Conservation (phyloP, 805 yeast genomes). For the Candida ficus region DNA sequence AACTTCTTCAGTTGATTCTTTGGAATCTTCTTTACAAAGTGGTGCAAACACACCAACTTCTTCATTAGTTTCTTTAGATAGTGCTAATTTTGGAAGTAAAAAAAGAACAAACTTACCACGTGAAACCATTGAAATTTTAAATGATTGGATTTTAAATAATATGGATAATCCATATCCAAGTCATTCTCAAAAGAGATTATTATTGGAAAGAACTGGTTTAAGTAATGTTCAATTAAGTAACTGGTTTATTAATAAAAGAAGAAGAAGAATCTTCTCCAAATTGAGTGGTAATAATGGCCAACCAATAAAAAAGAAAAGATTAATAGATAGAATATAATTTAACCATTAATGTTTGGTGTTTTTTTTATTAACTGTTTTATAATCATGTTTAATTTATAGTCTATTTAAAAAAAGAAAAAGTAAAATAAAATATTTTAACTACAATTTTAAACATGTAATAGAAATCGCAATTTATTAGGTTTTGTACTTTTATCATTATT, state of each 20-base stretch:
- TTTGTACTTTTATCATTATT: too few species aligned
- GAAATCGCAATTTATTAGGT: too few species aligned
- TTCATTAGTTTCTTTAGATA: background rate
- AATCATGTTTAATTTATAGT: too few species aligned
- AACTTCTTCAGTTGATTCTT: slow-evolving; percentile 15
- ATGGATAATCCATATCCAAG: slow-evolving; percentile 82
- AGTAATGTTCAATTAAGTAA: slow-evolving; percentile 77
- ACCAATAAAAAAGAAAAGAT: slow-evolving; percentile 28
- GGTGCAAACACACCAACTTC: slow-evolving; percentile 8
- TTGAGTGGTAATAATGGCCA: slow-evolving; percentile 27
- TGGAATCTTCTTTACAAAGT: slow-evolving; percentile 10
- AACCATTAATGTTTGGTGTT: background rate
- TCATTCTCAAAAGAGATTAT: slow-evolving; percentile 65
- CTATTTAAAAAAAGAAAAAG: background rate
- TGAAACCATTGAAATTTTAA: slow-evolving; percentile 65
- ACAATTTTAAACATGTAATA: too few species aligned
- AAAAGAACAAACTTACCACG: slow-evolving; percentile 75
- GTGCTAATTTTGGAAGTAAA: slow-evolving; percentile 15
- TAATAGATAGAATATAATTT: slow-evolving; percentile 21
- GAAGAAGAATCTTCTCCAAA: slow-evolving; percentile 52
- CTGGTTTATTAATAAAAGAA: slow-evolving; percentile 86
- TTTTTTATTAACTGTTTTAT: background rate
- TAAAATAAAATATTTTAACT: too few species aligned
- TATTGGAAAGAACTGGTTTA: slow-evolving; percentile 68
- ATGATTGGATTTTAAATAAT: slow-evolving; percentile 71